A percentile compares a stretch with the other conserved stretches of the same genome.
Evolutionary conservation across 192 early-diverging fungal species (phyloP).

Genomic region (Entomortierella chlamydospora): DNA sequence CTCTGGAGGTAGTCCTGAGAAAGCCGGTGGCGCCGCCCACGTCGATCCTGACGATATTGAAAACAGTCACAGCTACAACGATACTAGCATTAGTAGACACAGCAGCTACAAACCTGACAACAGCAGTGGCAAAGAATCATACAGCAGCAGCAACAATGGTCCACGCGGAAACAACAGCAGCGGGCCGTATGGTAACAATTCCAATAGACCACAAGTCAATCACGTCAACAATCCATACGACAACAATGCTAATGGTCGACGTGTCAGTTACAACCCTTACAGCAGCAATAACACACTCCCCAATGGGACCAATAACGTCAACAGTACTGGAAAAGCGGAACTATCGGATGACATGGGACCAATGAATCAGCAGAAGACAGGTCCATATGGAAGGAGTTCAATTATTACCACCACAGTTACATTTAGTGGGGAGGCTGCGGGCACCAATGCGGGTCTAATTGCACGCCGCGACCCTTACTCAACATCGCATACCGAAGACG

Average conservation of each 20-base stretch:
- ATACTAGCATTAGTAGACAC: background rate
- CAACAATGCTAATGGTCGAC: background rate
- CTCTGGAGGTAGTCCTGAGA: too few species aligned
- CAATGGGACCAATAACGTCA: background rate
- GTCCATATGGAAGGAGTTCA: background rate
- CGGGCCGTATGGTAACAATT: background rate
- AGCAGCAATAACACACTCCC: background rate
- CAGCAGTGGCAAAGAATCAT: too few species aligned
- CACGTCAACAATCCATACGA: background rate
- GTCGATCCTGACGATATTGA: too few species aligned
- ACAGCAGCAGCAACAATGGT: background rate
- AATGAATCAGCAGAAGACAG: too few species aligned
- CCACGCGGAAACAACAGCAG: background rate
- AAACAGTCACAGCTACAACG: background rate
- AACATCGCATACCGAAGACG: conserved; percentile 1
- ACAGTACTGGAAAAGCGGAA: background rate
- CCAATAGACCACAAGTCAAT: background rate
- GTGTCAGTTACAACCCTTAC: background rate
- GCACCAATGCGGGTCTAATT: background rate
- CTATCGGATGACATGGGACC: too few species aligned
- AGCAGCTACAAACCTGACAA: too few species aligned
- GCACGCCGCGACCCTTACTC: background rate
- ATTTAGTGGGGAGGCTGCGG: background rate
- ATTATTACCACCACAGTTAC: background rate
- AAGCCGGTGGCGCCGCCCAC: too few species aligned